Evolutionary conservation across 73 alveolate genomes (phyloP).

Genomic region (Breviolum minutum): DNA sequence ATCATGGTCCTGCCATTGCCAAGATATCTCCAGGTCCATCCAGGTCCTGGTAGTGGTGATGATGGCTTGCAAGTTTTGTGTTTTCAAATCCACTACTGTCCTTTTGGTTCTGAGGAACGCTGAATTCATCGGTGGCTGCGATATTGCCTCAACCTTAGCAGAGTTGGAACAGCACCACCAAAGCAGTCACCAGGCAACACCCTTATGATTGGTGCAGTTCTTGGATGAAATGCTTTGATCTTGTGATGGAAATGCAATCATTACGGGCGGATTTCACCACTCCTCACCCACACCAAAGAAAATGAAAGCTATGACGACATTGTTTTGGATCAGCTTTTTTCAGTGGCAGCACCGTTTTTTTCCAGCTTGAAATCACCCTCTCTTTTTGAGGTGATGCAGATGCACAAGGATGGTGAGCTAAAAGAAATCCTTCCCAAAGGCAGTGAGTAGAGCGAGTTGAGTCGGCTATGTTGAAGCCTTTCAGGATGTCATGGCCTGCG

Average conservation of each 20-base stretch:
- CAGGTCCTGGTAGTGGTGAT: too few species aligned
- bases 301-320: not conserved
- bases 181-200: too few species aligned
- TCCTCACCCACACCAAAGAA: not conserved
- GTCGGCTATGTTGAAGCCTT: not conserved
- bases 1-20: too few species aligned
- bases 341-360: not conserved
- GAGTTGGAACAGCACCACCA: too few species aligned
- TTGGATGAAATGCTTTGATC: not conserved
- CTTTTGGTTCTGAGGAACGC: conserved; percentile 60
- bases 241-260: too few species aligned
- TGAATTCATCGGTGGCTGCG: conserved; percentile 97
- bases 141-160: conserved; percentile 50
- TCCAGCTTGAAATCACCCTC: not conserved
- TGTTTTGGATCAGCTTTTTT: not conserved
- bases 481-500: too few species aligned
- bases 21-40: too few species aligned
- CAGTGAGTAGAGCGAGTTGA: not conserved
- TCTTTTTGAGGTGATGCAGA: conserved; percentile 95
- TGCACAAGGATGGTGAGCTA: conserved; percentile 97
- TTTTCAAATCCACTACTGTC: not conserved
- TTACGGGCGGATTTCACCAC: not conserved
- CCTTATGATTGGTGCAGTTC: not conserved
- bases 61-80: too few species aligned
- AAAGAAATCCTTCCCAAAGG: conserved; percentile 94